Evolutionary conservation across 2,329 filamentous ascomycete genomes (phyloP).

Genomic region (Myriosclerotinia duriaeana): DNA sequence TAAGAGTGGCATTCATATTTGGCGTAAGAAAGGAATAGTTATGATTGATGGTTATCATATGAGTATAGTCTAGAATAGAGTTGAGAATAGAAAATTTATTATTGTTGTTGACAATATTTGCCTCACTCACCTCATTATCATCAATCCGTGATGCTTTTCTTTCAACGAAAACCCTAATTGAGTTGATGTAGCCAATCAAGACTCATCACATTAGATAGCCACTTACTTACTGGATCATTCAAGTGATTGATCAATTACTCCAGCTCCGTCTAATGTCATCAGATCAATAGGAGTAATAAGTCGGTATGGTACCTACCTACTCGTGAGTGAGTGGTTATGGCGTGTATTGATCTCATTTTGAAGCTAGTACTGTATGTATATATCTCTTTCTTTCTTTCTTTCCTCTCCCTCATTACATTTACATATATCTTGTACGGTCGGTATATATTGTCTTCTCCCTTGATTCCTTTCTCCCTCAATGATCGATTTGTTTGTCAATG

Average conservation of each 20-base stretch:
- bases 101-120: not conserved
- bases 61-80: not conserved
- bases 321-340: not conserved
- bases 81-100: not conserved
- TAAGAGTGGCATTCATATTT: conserved; percentile 8
- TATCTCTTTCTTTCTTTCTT: not conserved
- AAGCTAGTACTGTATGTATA: not conserved
- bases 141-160: not conserved
- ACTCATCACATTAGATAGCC: not conserved
- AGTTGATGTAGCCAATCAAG: not conserved
- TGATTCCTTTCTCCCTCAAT: conserved; percentile 12
- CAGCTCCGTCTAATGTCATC: no score
- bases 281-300: no score
- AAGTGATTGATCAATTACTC: no score
- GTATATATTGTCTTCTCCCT: not conserved
- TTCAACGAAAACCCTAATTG: conserved; percentile 1
- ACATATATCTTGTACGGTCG: not conserved
- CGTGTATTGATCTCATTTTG: conserved; percentile 2
- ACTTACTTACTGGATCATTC: no score
- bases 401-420: not conserved
- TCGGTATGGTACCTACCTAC: no score
- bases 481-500: not conserved
- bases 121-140: no score
- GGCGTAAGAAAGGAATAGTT: conserved; percentile 13
- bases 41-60: conserved; percentile 11